Evolutionary conservation across 2,329 filamentous ascomycete genomes (phyloP).

Genomic region (Phaeosphaeriaceae sp.): DNA sequence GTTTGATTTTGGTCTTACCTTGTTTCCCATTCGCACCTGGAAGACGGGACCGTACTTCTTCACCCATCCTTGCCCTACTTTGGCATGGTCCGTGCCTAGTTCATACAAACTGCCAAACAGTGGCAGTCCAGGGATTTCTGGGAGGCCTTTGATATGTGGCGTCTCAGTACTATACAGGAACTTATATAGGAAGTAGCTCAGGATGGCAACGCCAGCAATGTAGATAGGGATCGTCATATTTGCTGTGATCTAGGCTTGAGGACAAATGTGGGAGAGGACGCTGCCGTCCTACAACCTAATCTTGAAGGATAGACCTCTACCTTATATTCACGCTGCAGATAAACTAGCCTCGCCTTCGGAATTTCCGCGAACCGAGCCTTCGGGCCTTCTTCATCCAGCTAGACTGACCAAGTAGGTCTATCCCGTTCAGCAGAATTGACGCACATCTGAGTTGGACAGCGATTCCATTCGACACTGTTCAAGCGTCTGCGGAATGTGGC

Average conservation of each 20-base stretch:
- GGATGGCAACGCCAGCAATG: slow-evolving; percentile 49
- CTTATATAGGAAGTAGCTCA: slow-evolving; percentile 50
- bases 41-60: slow-evolving; percentile 59
- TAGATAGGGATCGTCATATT: slow-evolving; percentile 51
- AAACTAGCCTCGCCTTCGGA: too few relatives aligned
- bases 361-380: too few relatives aligned
- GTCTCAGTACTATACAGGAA: slow-evolving; percentile 55
- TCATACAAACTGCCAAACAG: slow-evolving; percentile 56
- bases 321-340: not conserved
- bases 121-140: slow-evolving; percentile 56
- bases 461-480: too few relatives aligned
- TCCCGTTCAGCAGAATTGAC: too few relatives aligned
- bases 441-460: too few relatives aligned
- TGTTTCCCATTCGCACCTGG: slow-evolving; percentile 67
- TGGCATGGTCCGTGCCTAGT: slow-evolving; percentile 55
- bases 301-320: not conserved
- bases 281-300: too few relatives aligned
- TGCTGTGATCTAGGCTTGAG: not conserved
- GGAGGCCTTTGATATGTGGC: slow-evolving; percentile 57
- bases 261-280: not conserved
- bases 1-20: slow-evolving; percentile 48
- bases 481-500: too few relatives aligned
- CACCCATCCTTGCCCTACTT: slow-evolving; percentile 54
- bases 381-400: too few relatives aligned
- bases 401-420: too few relatives aligned